A percentile compares a stretch with the other conserved stretches of the same genome.
Evolutionary conservation across 164 flowering plant genomes (phyloP).

Genomic region (Piper longum): DNA sequence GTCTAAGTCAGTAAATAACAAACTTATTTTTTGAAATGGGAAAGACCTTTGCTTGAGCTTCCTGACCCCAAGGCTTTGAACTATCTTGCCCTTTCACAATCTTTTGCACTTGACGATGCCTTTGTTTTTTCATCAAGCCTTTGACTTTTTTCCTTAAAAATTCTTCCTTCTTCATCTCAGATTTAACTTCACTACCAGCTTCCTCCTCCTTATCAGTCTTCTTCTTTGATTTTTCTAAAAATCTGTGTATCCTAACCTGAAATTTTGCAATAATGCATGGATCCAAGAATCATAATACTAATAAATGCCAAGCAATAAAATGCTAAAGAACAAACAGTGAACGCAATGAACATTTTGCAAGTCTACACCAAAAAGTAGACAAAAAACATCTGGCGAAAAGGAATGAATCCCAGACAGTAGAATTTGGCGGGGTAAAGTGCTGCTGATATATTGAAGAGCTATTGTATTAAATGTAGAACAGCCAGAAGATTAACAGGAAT

Average conservation of each 20-base stretch:
- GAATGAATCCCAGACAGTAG: no score
- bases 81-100: constrained; percentile 47
- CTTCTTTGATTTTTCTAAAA: constrained; percentile 58
- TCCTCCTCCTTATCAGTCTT: constrained; percentile 17
- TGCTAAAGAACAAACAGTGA: not conserved
- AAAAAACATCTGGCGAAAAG: no score
- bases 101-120: constrained; percentile 33
- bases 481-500: no score
- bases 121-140: constrained; percentile 61
- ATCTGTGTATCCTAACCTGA: constrained; percentile 65
- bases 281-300: no score
- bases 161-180: constrained; percentile 29
- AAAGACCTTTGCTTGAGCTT: constrained; percentile 63
- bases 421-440: no score
- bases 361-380: not conserved
- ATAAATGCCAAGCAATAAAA: no score
- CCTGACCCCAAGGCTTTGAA: constrained; percentile 57
- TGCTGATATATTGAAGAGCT: not conserved
- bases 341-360: not conserved
- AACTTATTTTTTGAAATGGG: not conserved
- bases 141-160: constrained; percentile 44
- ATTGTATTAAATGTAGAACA: not conserved
- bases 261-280: not conserved
- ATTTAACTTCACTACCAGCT: constrained; percentile 18
- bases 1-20: not conserved